These are phyloP conservation scores for Nicotiana knightiana DNA, from an alignment of 257 asterid species.

Conservation along the genomic window DNA sequence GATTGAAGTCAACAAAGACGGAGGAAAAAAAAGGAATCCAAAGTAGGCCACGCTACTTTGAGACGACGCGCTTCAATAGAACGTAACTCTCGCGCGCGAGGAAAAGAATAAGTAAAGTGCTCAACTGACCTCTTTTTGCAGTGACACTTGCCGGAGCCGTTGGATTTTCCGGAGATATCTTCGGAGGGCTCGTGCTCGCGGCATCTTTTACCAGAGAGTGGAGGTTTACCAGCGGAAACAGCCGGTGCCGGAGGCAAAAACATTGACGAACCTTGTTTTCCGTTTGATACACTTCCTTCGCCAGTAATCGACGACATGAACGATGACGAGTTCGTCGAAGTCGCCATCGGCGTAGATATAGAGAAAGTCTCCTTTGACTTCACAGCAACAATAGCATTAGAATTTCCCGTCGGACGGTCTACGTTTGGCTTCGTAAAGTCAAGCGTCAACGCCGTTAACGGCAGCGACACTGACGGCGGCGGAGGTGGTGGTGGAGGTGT, in stretches of 20 bases:
- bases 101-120: neutral
- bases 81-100: neutral
- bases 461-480: neutral
- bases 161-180: slow-evolving; percentile 42
- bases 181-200: slow-evolving; percentile 60
- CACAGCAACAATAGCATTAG: neutral
- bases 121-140: slow-evolving; percentile 61
- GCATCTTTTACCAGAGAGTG: slow-evolving; percentile 56
- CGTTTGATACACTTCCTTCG: slow-evolving; percentile 77
- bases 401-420: neutral
- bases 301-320: slow-evolving; percentile 65
- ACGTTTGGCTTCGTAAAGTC: slow-evolving; percentile 40
- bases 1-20: neutral
- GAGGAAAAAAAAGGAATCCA: neutral
- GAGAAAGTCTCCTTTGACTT: slow-evolving; percentile 26
- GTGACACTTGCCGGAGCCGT: slow-evolving; percentile 55
- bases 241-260: slow-evolving; percentile 23
- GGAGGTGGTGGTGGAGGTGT: neutral
- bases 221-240: slow-evolving; percentile 51
- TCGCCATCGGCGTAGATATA: slow-evolving; percentile 21
- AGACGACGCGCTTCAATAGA: neutral
- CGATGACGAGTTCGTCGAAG: slow-evolving; percentile 47
- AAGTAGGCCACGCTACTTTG: neutral
- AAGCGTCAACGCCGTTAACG: slow-evolving; percentile 36
- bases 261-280: slow-evolving; percentile 18